Conservation (phyloP, 192 early-diverging fungal species). For the Backusella tarrabulga region DNA sequence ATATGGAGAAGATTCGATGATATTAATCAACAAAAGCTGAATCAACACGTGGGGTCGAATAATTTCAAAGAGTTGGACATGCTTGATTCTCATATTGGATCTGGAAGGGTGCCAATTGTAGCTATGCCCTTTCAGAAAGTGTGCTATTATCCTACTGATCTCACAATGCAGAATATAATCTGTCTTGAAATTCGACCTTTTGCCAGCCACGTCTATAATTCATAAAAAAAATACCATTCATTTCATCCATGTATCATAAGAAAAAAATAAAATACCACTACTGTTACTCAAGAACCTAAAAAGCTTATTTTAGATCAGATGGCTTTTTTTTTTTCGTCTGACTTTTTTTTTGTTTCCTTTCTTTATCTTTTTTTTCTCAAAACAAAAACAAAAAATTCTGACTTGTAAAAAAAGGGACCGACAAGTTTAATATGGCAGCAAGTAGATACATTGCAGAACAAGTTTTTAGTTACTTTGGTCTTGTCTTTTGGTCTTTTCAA, state of each 20-base stretch:
- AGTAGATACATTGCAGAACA: constrained; percentile 5
- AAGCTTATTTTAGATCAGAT: neutral
- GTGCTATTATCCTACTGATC: neutral
- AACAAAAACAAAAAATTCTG: neutral
- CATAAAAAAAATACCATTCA: neutral
- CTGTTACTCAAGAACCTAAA: neutral
- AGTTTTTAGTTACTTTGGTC: constrained; percentile 34
- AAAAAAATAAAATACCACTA: neutral
- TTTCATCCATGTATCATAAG: neutral
- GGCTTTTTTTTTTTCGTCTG: neutral
- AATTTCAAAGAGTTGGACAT: neutral
- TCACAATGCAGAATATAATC: neutral
- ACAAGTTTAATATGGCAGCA: neutral
- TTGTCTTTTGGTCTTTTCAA: constrained; percentile 54
- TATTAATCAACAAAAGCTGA: neutral
- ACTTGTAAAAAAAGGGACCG: neutral
- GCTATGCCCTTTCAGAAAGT: neutral
- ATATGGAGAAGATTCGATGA: constrained; percentile 4
- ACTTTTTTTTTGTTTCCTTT: neutral
- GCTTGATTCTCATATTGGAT: constrained; percentile 1
- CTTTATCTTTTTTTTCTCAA: neutral
- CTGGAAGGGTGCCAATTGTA: neutral
- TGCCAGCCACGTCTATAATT: neutral
- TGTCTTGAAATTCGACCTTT: neutral
- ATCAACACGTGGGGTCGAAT: neutral